Conservation (phyloP, 768 basidiomycete genomes). For the Suillus subluteus region DNA sequence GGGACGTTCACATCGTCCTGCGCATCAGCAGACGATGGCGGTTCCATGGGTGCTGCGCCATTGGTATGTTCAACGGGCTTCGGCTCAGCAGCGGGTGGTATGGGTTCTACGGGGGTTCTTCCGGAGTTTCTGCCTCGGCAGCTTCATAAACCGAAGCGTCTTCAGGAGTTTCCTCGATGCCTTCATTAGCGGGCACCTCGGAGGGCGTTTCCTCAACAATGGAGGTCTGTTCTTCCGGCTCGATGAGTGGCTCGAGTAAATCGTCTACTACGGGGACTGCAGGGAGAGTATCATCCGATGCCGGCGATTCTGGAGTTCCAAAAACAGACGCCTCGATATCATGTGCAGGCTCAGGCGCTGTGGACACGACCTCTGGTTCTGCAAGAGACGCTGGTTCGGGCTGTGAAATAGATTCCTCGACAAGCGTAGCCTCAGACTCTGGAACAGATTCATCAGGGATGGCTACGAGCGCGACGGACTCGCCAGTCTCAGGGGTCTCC, state of each 20-base stretch:
- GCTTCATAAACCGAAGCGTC: conserved; percentile 5
- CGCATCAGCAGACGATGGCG: background rate
- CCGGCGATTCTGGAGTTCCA: conserved; percentile 2
- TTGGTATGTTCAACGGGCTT: conserved; percentile 1
- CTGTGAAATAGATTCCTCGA: background rate
- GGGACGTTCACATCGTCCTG: background rate
- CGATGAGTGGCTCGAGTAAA: conserved; percentile 10
- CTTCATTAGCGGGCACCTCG: background rate
- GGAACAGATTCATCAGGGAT: background rate
- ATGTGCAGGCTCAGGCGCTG: background rate
- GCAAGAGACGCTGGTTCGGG: background rate
- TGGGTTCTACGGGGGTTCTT: background rate
- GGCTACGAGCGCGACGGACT: conserved; percentile 28
- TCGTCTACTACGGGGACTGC: conserved; percentile 11
- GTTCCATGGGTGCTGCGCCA: background rate
- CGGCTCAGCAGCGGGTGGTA: background rate
- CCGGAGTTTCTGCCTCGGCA: background rate
- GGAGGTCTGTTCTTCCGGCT: conserved; percentile 8
- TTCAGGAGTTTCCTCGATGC: conserved; percentile 7
- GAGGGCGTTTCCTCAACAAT: conserved; percentile 1
- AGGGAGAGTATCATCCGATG: conserved; percentile 12
- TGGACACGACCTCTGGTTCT: conserved; percentile 6
- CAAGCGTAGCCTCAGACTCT: background rate
- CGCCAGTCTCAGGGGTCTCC: conserved; percentile 33
- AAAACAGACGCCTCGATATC: background rate